phyloP scores from a whole-genome alignment of 1,139 yeast genomes.

The Diutina siamensis region DNA sequence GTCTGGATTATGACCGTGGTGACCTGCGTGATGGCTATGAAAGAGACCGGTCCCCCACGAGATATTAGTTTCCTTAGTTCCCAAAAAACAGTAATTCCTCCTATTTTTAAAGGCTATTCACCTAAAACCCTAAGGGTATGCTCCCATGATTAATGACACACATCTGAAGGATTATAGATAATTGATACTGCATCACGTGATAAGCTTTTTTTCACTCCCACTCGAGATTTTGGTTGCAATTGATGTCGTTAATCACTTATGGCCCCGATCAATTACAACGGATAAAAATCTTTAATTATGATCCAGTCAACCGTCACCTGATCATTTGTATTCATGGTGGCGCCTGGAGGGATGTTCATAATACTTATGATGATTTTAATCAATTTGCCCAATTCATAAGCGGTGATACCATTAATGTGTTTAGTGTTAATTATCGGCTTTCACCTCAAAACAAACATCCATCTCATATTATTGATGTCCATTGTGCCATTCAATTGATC shows the following conservation, averaged over 20 bases:
- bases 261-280: constrained; percentile 14
- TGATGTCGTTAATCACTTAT: constrained; percentile 8
- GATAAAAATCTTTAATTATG: constrained; percentile 11
- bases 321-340: constrained; percentile 69
- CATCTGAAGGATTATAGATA: background rate
- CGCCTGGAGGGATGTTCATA: constrained; percentile 70
- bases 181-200: background rate
- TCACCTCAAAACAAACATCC: constrained; percentile 61
- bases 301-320: background rate
- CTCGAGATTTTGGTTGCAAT: background rate
- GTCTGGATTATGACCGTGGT: background rate
- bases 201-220: background rate
- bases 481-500: constrained; percentile 28
- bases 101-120: background rate
- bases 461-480: constrained; percentile 45
- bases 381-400: constrained; percentile 16
- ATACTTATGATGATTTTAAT: constrained; percentile 47
- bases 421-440: constrained; percentile 56
- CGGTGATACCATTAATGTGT: constrained; percentile 14
- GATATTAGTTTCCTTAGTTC: constrained; percentile 8
- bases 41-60: constrained; percentile 34
- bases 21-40: constrained; percentile 16
- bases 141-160: background rate
- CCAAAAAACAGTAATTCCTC: background rate
- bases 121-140: background rate